Evolutionary conservation across 768 basidiomycete genomes (phyloP).

Genomic region (Pisolithus microcarpus): DNA sequence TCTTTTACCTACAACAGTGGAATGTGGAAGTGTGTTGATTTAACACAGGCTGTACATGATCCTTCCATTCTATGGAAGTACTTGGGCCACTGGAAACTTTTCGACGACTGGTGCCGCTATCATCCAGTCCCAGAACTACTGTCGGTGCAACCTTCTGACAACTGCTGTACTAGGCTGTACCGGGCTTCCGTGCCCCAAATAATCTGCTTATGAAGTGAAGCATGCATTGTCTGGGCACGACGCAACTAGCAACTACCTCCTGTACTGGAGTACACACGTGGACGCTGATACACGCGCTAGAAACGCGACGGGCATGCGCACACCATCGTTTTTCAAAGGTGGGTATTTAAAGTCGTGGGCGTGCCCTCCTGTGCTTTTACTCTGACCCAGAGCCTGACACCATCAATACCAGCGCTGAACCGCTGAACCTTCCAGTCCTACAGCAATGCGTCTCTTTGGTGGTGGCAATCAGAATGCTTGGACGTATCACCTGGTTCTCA

Average conservation of each 20-base stretch:
- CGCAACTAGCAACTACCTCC: neutral
- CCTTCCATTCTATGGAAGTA: neutral
- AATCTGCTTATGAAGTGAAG: neutral
- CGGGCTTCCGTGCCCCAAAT: too few relatives aligned
- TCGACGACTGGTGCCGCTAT: neutral
- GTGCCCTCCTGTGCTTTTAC: constrained; percentile 6
- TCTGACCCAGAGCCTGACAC: constrained; percentile 6
- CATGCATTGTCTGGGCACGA: neutral
- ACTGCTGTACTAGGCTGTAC: neutral
- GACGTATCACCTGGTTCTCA: constrained; percentile 47
- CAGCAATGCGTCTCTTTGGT: constrained; percentile 20
- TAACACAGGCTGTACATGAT: neutral
- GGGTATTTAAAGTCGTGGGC: constrained; percentile 20
- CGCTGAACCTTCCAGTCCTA: neutral
- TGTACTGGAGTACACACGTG: constrained; percentile 13
- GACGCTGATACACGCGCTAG: constrained; percentile 12
- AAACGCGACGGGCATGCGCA: constrained; percentile 24
- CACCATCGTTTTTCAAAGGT: constrained; percentile 7
- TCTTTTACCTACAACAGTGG: neutral
- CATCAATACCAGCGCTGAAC: constrained; percentile 2
- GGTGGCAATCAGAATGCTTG: constrained; percentile 27
- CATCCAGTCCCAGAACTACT: too few relatives aligned
- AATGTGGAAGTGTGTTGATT: neutral
- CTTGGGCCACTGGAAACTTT: neutral
- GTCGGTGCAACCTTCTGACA: neutral